Conservation (phyloP, 2,329 filamentous ascomycete species). For the Aspergillus caelatus region DNA sequence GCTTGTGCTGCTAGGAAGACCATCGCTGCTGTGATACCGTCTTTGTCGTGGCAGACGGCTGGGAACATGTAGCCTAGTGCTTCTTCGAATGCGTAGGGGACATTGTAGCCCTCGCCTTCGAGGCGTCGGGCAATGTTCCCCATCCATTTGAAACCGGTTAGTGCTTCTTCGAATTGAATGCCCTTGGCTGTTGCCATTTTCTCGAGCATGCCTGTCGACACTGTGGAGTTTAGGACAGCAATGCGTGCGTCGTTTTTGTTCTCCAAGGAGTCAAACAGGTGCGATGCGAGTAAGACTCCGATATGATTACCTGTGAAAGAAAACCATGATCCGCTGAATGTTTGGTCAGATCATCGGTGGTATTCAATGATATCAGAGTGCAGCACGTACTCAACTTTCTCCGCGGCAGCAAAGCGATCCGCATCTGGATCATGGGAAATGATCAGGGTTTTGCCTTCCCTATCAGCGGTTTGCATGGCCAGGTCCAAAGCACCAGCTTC, state of each 20-base stretch:
- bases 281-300: conserved; percentile 61
- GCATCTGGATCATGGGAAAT: conserved; percentile 68
- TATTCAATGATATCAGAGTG: not conserved
- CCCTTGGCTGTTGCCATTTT: conserved; percentile 58
- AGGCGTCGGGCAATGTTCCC: conserved; percentile 62
- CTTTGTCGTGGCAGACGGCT: conserved; percentile 64
- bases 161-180: conserved; percentile 62
- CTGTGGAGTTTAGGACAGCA: conserved; percentile 64
- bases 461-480: conserved; percentile 59
- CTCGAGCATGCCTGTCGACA: conserved; percentile 65
- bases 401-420: conserved; percentile 64
- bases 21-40: conserved; percentile 63
- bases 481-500: conserved; percentile 65
- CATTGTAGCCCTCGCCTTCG: conserved; percentile 51
- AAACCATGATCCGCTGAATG: conserved; percentile 55
- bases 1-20: conserved; percentile 61
- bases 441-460: conserved; percentile 53
- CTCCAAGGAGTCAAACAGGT: conserved; percentile 54
- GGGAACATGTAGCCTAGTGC: conserved; percentile 70
- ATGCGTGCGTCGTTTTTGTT: conserved; percentile 42
- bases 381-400: conserved; percentile 52
- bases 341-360: not conserved
- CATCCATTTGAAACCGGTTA: conserved; percentile 71
- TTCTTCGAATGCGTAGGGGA: conserved; percentile 65
- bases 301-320: conserved; percentile 68